Evolutionary conservation across 192 early-diverging fungal species (phyloP), one percentile per base, ranked within the genome.

Genomic region (Backusella sp.): DNA sequence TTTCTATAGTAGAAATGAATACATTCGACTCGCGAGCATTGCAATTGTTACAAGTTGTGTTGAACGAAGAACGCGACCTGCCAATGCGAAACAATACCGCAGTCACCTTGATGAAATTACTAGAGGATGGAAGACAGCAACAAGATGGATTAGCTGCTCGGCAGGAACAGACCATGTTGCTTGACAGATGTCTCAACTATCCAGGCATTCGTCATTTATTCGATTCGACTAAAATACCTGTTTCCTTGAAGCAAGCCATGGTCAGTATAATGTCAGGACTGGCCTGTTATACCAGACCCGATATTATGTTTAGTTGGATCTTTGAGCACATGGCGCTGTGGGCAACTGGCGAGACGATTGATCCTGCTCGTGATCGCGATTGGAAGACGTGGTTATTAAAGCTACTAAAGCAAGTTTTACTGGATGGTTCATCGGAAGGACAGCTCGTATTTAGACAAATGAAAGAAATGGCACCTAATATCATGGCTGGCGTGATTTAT

Each of bases 331-430:
- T 70, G n/a, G 15, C 28, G 9, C 14, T 53, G 4, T 76, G 75
- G 67, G 7, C 41, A 9, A 35, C 36, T 12, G 35, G 23, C 23
- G 35, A 76, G 14, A 32, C 52, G 5, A 23, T 5, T 8, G 68
- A 68, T 23, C 17, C 62, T 17, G 34, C 39, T 62, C 68, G 37
- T 37, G 75, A 76, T 17, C 41, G 68, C 59, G 78, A 79, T 49
- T 66, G 73, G 15, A 75, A 65, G 26, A 75, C 41, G 28, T 79
- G 78, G 56, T 37, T 75, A 49, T 39, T 79, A 9, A 34, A 30
- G 23, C 70, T 73, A 17, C 62, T 79, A 15, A 52, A 66, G 42
- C 68, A 66, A 59, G 73, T 75, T 66, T 17, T 69, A n/a, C 19
- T 11, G 5, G 26, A 67, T 19, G 73, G 66, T 7, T 66, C 62